Conservation (phyloP, 345 rosid species). For the Gossypium herbaceum region DNA sequence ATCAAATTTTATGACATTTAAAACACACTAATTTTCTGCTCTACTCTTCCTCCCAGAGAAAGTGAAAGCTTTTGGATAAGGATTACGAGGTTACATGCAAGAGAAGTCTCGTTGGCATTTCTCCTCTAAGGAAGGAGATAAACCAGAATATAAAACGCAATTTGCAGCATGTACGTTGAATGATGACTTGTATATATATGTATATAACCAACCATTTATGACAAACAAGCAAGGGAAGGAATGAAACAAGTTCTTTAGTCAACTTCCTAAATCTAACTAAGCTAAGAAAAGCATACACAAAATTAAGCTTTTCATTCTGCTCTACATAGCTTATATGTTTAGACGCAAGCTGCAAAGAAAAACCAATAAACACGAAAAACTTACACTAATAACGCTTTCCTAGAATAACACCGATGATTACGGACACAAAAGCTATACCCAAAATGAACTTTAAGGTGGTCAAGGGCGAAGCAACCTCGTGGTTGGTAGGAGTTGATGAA, state of each 20-base stretch:
- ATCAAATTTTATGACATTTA: too few relatives aligned
- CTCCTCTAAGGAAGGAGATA: not conserved
- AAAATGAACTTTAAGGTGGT: slow-evolving; percentile 47
- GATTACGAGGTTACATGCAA: not conserved
- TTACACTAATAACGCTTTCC: slow-evolving; percentile 69
- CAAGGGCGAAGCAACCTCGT: slow-evolving; percentile 32
- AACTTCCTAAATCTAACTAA: not conserved
- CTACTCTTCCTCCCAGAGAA: not conserved
- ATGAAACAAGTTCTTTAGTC: not conserved
- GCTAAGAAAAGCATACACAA: not conserved
- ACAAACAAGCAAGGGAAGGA: slow-evolving; percentile 2
- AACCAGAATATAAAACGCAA: not conserved
- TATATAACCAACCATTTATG: not conserved
- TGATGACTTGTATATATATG: not conserved
- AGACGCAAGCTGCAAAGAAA: not conserved
- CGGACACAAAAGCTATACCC: slow-evolving; percentile 69
- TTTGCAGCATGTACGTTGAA: not conserved
- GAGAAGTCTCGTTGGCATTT: not conserved
- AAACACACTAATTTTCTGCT: too few relatives aligned
- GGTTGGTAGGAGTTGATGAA: slow-evolving; percentile 29
- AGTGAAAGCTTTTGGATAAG: not conserved
- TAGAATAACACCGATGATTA: slow-evolving; percentile 65
- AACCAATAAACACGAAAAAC: not conserved
- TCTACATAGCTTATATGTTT: not conserved
- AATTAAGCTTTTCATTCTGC: slow-evolving; percentile 4